A percentile compares a stretch with the other conserved stretches of the same genome.
Evolutionary conservation across 768 basidiomycete genomes (phyloP).

Genomic region (Botryobasidium botryosum): DNA sequence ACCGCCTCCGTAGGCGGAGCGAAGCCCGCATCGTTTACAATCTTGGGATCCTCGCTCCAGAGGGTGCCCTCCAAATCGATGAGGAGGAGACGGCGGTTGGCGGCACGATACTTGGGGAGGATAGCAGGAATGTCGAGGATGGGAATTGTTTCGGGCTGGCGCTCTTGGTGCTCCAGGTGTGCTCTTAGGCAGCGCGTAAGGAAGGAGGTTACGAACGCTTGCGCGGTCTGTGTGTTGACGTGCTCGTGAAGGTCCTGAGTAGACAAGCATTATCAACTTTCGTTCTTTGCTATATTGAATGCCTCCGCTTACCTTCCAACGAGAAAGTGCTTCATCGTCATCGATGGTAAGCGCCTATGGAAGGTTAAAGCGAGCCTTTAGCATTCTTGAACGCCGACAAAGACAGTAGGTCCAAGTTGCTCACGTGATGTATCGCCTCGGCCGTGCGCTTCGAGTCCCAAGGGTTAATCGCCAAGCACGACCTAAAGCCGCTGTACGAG

Average conservation of each 20-base stretch:
- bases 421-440: conserved; percentile 55
- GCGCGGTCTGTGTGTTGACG: conserved; percentile 73
- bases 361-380: conserved; percentile 12
- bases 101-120: conserved; percentile 48
- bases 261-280: too few species aligned
- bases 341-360: conserved; percentile 69
- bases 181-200: conserved; percentile 57
- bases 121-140: conserved; percentile 2
- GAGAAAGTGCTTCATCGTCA: conserved; percentile 48
- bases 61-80: conserved; percentile 68
- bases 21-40: conserved; percentile 10
- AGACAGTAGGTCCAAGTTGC: conserved; percentile 11
- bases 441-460: conserved; percentile 78
- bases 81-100: conserved; percentile 44
- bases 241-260: conserved; percentile 61
- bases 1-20: conserved; percentile 27
- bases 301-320: conserved; percentile 46
- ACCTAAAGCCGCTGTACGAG: conserved; percentile 71
- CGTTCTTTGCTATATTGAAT: neutral
- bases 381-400: too few species aligned
- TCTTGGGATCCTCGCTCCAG: conserved; percentile 27
- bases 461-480: conserved; percentile 74
- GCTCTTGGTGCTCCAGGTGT: conserved; percentile 44
- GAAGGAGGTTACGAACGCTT: conserved; percentile 67
- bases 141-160: conserved; percentile 16